Percentiles rank a stretch among this genome's conserved stretches.
These are phyloP conservation scores for Yamadazyma friedrichii DNA, from an alignment of 1,139 yeast species.

Conservation along the genomic window DNA sequence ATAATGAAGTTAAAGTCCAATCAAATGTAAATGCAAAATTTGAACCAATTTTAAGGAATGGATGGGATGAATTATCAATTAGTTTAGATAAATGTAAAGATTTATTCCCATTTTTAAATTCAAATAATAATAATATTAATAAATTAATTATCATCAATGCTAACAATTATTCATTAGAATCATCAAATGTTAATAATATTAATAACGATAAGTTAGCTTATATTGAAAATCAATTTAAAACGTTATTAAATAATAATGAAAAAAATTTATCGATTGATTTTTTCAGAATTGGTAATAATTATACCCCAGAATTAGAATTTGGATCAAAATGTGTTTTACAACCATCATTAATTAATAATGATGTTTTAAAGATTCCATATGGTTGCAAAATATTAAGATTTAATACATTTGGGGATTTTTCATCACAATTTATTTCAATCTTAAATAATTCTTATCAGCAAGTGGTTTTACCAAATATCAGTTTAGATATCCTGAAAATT, in stretches of 20 bases:
- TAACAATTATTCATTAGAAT: slow-evolving; percentile 15
- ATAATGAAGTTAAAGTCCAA: slow-evolving; percentile 40
- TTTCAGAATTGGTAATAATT: slow-evolving; percentile 23
- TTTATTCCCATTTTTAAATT: slow-evolving; percentile 29
- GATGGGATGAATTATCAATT: slow-evolving; percentile 24
- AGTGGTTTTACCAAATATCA: slow-evolving; percentile 20
- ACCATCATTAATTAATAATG: slow-evolving; percentile 15
- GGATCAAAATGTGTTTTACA: slow-evolving; percentile 17
- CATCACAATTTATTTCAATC: slow-evolving; percentile 15
- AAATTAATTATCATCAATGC: slow-evolving; percentile 27
- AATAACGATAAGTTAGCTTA: not conserved
- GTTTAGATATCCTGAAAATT: slow-evolving; percentile 20
- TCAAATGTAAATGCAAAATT: slow-evolving; percentile 18
- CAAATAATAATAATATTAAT: slow-evolving; percentile 20
- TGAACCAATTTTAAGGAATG: slow-evolving; percentile 18
- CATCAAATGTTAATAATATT: not conserved
- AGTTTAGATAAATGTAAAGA: slow-evolving; percentile 31
- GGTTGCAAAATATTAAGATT: slow-evolving; percentile 23
- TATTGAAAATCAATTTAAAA: slow-evolving; percentile 14
- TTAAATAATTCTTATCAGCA: slow-evolving; percentile 17
- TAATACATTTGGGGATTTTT: slow-evolving; percentile 19
- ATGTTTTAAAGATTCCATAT: slow-evolving; percentile 17
- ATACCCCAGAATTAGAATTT: slow-evolving; percentile 19
- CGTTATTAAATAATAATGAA: slow-evolving; percentile 13
- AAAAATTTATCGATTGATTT: slow-evolving; percentile 24